Base-by-base conservation (phyloP, 2,329 filamentous ascomycete genomes). In the Cytospora mali region DNA sequence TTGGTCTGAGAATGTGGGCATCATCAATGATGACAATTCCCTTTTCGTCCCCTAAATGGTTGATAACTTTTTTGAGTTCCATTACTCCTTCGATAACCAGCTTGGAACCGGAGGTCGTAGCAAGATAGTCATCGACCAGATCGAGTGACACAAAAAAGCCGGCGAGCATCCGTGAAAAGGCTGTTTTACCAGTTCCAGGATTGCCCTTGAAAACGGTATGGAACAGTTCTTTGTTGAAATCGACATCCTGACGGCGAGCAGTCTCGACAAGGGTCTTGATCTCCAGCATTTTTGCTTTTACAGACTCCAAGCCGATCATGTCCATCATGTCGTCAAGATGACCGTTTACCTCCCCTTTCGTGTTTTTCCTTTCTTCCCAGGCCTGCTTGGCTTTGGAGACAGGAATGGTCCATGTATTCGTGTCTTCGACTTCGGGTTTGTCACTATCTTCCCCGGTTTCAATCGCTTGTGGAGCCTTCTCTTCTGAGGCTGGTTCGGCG, bases 11-110 rank as follows among this genome's bases (percentile, higher is more conserved):
- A 66, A 93, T 90, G 68, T 93, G 93, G 0, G 90, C 89, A 71
- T 94, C 90, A 64, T 94, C 91, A 27, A 94, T 88, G 69, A 93
- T 92, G 2, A 92, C 69, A 0, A 87, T 87, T 0, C 91, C 91
- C 0, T 89, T 90, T 0, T 84, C 86, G 0, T 73, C 67, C 25
- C 85, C 77, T 3, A 85, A 71, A 0, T 93, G 78, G 0, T 87
- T 78, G 9, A 91, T 75, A 0, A 86, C 72, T 13, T 80, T 79
- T 68, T 89, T 80, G 65, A 81, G 84, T 0, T 80, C 84, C 0
- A 75, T 58, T 0, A 91, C 81, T 0, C 89, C 90, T 0, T 82
- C 79, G 52, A 84, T 84, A 0, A 88, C 85, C 0, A 94, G 79
- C 13, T 80, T 79, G 0, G 89, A 85, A 0, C 90, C 91, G 0